Percentiles rank a stretch among this genome's conserved stretches.
Conservation (phyloP, 2,329 filamentous ascomycete genomes). For the Nothophaeocryptopus gaeumannii region DNA sequence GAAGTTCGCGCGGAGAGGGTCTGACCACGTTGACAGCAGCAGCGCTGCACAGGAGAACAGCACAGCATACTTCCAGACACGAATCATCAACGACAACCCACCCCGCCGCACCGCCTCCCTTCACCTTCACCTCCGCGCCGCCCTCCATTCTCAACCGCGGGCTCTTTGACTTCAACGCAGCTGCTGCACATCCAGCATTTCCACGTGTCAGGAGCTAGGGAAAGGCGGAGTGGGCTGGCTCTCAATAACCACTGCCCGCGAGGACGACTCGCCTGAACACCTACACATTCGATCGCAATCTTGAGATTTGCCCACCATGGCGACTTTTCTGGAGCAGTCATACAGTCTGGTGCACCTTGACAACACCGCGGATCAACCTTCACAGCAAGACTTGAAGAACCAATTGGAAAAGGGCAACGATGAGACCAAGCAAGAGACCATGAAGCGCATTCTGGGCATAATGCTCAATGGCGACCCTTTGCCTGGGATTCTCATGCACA, state of each 20-base stretch:
- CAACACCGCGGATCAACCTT: slow-evolving; percentile 89
- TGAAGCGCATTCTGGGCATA: slow-evolving; percentile 92
- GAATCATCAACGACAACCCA: neutral
- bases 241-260: slow-evolving; percentile 26
- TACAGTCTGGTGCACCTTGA: slow-evolving; percentile 98
- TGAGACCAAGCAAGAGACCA: slow-evolving; percentile 47
- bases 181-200: neutral
- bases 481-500: slow-evolving; percentile 96
- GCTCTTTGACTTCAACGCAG: neutral
- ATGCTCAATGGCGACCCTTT: slow-evolving; percentile 99
- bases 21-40: slow-evolving; percentile 5
- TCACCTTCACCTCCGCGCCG: neutral
- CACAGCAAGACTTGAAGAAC: slow-evolving; percentile 84
- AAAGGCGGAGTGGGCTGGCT: slow-evolving; percentile 28
- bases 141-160: neutral
- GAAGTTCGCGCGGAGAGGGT: too few relatives aligned
- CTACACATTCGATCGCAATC: neutral
- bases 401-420: slow-evolving; percentile 41
- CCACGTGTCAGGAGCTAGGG: slow-evolving; percentile 12
- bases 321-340: slow-evolving; percentile 87
- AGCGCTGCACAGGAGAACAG: neutral
- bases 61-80: neutral
- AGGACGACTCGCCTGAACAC: slow-evolving; percentile 27
- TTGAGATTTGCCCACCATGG: slow-evolving; percentile 61
- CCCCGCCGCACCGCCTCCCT: neutral